Evolutionary conservation across 257 asterid genomes (phyloP), one percentile per base, ranked within the genome.

Genomic region (Lantana camara): DNA sequence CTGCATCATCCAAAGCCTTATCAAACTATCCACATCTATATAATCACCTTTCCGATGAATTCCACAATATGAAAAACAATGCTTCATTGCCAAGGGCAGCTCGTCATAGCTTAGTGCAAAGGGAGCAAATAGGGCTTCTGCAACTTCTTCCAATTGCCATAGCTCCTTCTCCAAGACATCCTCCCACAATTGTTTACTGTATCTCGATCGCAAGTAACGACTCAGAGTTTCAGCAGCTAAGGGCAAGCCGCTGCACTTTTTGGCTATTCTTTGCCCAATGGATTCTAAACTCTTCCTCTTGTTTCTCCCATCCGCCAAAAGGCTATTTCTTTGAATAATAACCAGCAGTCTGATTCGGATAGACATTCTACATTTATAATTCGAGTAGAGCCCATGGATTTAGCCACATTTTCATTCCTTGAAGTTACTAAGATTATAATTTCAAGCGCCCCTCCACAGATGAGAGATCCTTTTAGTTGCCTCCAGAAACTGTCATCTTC

Each of bases 1-100:
- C 13, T 76, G 82, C 3, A 77, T 83, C 76, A 54, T 80, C 85
- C 80, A 80, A 21, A 74, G 64, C 69, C 71, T 68, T 51, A 74
- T 57, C 71, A 77, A 41, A 17, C 55, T 67, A 19, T 71, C 70
- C 27, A 69, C 78, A 14, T 77, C 53, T 19, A 80, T 71, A 51
- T 46, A 62, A n/a, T 3, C 23, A 70, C 62, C 79, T 45, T 68
- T 70, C 0, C 77, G 77, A 8, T 64, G 71, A 19, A 66, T 50
- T 21, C 79, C 79, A 66, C 83, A 74, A 52, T 71, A 77, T 27
- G 80, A 61, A 45, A 74, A 77, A 41, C 83, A 80, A 5, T 67
- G 69, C 67, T 72, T 77, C 63, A 71, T 13, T 23, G 63, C 57
- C 0, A 77, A 38, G 52, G 15, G 16, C 60, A 80, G 61, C 29